phyloP scores from a whole-genome alignment of 352 stramenopile genomes.

The Pythium grandisporangium region DNA sequence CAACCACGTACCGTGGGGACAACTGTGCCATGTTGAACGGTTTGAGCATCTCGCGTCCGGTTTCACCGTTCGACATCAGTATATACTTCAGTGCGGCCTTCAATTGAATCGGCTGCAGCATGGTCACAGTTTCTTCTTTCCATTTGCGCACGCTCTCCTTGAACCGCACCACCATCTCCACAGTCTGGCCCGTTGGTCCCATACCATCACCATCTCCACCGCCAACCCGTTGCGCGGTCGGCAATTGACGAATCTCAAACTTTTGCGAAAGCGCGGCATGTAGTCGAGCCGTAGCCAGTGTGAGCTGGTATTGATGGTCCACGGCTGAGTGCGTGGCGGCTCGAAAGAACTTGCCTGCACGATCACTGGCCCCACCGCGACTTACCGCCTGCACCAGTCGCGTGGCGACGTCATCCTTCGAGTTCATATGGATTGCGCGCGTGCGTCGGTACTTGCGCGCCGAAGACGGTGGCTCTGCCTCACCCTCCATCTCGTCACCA shows the following conservation, averaged over 20 bases:
- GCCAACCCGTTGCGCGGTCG: conserved; percentile 12
- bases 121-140: conserved; percentile 62
- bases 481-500: conserved; percentile 6
- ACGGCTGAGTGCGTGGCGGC: conserved; percentile 65
- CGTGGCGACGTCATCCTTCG: conserved; percentile 69
- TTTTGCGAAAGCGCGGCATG: conserved; percentile 49
- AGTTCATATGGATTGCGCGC: conserved; percentile 47
- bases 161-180: conserved; percentile 62
- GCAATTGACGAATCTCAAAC: conserved; percentile 47
- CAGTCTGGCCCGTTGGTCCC: conserved; percentile 7
- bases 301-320: conserved; percentile 73
- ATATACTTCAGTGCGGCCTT: conserved; percentile 78
- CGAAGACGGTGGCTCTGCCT: neutral
- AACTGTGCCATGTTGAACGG: conserved; percentile 86
- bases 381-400: conserved; percentile 60
- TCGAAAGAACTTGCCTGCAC: conserved; percentile 71
- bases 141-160: conserved; percentile 76
- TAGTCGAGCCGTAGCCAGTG: conserved; percentile 58
- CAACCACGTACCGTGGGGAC: conserved; percentile 39
- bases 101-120: conserved; percentile 59
- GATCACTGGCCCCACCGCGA: conserved; percentile 32
- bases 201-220: too few relatives aligned
- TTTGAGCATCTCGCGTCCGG: conserved; percentile 82
- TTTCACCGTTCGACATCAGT: conserved; percentile 67
- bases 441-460: conserved; percentile 42